Percentiles rank a stretch among this genome's conserved stretches.
phyloP scores from a whole-genome alignment of 2,329 filamentous ascomycete genomes.

The Ophiognomonia clavigignenti-juglandacearum region DNA sequence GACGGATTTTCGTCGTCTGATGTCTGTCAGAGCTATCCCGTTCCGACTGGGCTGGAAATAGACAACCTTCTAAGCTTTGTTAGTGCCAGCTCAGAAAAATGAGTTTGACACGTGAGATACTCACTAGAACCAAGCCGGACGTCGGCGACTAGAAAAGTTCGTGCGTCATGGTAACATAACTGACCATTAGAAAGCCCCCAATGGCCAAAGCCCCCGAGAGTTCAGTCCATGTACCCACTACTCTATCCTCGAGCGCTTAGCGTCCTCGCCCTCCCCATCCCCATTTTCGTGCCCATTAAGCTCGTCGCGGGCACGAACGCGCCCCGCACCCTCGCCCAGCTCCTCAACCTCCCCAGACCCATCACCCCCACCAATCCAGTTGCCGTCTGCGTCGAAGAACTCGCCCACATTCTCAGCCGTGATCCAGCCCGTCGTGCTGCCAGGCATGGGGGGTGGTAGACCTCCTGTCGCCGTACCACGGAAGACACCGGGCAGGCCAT shows the following conservation, averaged over 20 bases:
- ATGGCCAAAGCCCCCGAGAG: no score
- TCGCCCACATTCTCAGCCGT: constrained; percentile 87
- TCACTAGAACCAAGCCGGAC: no score
- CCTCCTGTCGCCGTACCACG: constrained; percentile 42
- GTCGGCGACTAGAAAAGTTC: no score
- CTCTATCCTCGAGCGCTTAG: constrained; percentile 43
- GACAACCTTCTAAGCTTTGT: no score
- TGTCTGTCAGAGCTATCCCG: no score
- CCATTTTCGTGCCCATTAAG: constrained; percentile 37
- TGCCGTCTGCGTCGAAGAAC: constrained; percentile 76
- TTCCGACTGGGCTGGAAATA: no score
- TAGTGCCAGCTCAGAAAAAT: no score
- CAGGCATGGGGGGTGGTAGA: constrained; percentile 63
- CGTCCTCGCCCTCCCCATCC: constrained; percentile 36
- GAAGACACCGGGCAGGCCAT: constrained; percentile 53
- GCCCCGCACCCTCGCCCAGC: constrained; percentile 61
- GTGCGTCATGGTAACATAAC: no score
- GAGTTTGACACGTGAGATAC: no score
- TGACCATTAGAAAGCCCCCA: no score
- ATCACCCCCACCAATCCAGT: constrained; percentile 56
- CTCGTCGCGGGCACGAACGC: constrained; percentile 50
- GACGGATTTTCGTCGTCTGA: no score
- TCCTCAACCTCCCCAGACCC: constrained; percentile 38
- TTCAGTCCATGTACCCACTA: constrained; percentile 16
- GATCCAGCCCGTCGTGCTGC: constrained; percentile 68